A percentile compares a stretch with the other conserved stretches of the same genome.
These are phyloP conservation scores for Chrysoporthe cubensis DNA, from an alignment of 2,329 filamentous ascomycete genomes.

Conservation along the genomic window DNA sequence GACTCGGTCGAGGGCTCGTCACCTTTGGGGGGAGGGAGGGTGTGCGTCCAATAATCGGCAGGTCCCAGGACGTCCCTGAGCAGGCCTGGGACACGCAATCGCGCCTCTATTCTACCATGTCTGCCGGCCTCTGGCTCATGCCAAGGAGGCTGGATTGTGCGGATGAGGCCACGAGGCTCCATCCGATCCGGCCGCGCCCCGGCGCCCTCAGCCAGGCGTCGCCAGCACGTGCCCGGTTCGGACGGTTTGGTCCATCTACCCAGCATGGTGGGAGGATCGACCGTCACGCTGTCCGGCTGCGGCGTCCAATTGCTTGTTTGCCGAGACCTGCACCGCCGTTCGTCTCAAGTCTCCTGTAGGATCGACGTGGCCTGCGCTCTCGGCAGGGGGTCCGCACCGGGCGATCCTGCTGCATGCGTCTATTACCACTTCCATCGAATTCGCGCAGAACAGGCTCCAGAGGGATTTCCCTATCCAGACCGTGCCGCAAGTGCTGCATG, in stretches of 20 bases:
- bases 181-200: not conserved
- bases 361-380: not conserved
- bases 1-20: not conserved
- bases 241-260: not conserved
- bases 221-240: not conserved
- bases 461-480: not conserved
- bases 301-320: constrained; percentile 15
- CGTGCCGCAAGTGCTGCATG: not conserved
- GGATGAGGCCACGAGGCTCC: not conserved
- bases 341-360: constrained; percentile 21
- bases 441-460: not conserved
- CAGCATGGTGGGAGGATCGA: constrained; percentile 3
- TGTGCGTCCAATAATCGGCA: not conserved
- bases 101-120: not conserved
- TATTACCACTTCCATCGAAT: not conserved
- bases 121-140: not conserved
- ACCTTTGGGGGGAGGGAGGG: not conserved
- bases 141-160: not conserved
- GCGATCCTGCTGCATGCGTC: not conserved
- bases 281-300: constrained; percentile 11
- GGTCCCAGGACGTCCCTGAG: not conserved
- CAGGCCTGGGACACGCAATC: not conserved
- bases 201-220: not conserved
- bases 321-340: constrained; percentile 22
- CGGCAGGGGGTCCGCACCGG: not conserved